Evolutionary conservation across 176 grass and related monocot species (phyloP).

Genomic region (Carex pumila): DNA sequence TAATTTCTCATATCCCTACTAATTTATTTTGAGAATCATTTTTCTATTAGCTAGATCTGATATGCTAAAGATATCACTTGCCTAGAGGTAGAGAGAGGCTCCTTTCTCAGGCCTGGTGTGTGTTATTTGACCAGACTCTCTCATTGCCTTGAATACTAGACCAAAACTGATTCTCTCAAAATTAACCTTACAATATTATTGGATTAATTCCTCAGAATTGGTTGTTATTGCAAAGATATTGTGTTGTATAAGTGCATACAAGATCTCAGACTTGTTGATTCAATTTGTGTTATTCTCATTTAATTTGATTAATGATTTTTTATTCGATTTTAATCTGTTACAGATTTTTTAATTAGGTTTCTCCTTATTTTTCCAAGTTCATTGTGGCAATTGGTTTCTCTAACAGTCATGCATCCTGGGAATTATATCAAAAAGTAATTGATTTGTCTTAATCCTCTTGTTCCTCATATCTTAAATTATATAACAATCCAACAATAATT

Average conservation of each 20-base stretch:
- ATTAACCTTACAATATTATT: neutral
- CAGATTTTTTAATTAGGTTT: neutral
- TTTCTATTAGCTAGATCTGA: neutral
- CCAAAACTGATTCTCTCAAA: neutral
- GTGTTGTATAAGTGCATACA: neutral
- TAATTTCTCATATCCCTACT: neutral
- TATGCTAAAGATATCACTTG: no score
- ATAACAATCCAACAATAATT: neutral
- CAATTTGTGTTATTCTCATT: neutral
- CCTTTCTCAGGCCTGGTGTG: neutral
- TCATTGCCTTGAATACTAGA: no score
- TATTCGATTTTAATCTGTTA: neutral
- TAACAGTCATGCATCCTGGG: neutral
- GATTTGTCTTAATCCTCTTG: neutral
- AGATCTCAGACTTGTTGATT: neutral
- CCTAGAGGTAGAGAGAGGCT: neutral
- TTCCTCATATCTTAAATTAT: no score
- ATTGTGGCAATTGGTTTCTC: neutral
- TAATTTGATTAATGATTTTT: neutral
- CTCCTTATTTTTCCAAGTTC: neutral
- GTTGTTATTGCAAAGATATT: neutral
- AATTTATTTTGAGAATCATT: neutral
- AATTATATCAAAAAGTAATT: neutral
- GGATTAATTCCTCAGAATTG: neutral
- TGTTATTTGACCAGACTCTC: neutral